phyloP scores from a whole-genome alignment of 768 basidiomycete genomes.

The Tephrocybe sp. region DNA sequence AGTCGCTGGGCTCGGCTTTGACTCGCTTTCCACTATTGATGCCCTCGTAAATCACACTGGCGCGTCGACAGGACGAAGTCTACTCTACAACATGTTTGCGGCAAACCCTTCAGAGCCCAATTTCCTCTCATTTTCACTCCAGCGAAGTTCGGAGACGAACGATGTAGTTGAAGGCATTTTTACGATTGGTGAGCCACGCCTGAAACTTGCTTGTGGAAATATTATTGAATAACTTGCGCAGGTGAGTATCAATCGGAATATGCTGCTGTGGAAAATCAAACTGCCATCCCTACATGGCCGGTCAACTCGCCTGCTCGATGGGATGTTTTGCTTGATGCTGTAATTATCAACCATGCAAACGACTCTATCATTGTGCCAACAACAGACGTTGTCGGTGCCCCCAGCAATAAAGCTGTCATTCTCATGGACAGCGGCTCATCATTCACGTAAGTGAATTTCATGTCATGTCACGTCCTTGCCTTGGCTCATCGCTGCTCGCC shows the following conservation, averaged over 20 bases:
- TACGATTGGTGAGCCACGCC: constrained; percentile 53
- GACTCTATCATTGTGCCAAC: constrained; percentile 47
- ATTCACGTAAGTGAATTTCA: constrained; percentile 52
- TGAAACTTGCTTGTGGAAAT: background rate
- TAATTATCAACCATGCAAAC: constrained; percentile 61
- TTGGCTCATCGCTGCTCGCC: constrained; percentile 2
- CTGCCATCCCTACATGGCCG: constrained; percentile 74
- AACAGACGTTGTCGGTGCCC: constrained; percentile 53
- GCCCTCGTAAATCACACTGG: constrained; percentile 53
- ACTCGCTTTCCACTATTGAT: constrained; percentile 72
- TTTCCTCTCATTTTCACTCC: constrained; percentile 75
- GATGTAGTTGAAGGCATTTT: constrained; percentile 66
- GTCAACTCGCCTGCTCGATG: constrained; percentile 59
- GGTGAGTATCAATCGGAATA: constrained; percentile 71
- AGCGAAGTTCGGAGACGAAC: constrained; percentile 50
- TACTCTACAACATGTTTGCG: constrained; percentile 75
- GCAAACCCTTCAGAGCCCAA: constrained; percentile 71
- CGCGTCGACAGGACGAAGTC: constrained; percentile 57
- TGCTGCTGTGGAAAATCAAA: constrained; percentile 50
- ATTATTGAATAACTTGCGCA: constrained; percentile 20
- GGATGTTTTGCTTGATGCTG: constrained; percentile 73
- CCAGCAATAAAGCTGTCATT: constrained; percentile 68
- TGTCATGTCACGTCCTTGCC: background rate
- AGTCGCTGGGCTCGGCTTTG: constrained; percentile 76
- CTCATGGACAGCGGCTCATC: constrained; percentile 82